A percentile compares a stretch with the other conserved stretches of the same genome.
Evolutionary conservation across 1,139 yeast species (phyloP).

Genomic region (Debaryomyces psychrophilus): DNA sequence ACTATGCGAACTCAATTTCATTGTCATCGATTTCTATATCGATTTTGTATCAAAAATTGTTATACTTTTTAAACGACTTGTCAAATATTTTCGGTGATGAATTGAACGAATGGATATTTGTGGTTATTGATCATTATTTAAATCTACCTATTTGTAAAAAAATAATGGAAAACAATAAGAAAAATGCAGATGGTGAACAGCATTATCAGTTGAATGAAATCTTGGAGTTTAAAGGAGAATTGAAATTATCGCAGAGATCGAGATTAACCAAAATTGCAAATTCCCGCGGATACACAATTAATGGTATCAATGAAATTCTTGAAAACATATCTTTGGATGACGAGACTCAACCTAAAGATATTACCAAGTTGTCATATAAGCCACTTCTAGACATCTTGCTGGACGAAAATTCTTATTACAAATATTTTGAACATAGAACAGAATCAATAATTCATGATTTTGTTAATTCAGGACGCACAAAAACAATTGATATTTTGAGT

Average conservation of each 20-base stretch:
- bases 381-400: constrained; percentile 21
- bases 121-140: constrained; percentile 35
- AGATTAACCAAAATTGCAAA: constrained; percentile 42
- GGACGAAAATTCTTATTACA: constrained; percentile 23
- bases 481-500: constrained; percentile 73
- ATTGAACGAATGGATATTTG: constrained; percentile 34
- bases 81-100: constrained; percentile 22
- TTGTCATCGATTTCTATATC: constrained; percentile 37
- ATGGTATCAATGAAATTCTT: constrained; percentile 25
- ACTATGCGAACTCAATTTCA: constrained; percentile 32
- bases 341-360: constrained; percentile 8
- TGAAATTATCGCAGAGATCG: constrained; percentile 48
- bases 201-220: constrained; percentile 31
- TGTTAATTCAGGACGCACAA: constrained; percentile 51
- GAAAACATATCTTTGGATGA: constrained; percentile 27
- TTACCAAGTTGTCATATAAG: constrained; percentile 15
- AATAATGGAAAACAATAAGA: constrained; percentile 21
- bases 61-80: constrained; percentile 44
- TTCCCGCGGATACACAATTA: constrained; percentile 35
- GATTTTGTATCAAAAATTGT: constrained; percentile 35
- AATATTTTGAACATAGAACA: constrained; percentile 41
- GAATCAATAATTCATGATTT: constrained; percentile 49
- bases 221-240: constrained; percentile 50
- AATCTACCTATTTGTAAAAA: constrained; percentile 30
- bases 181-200: constrained; percentile 16